These are phyloP conservation scores for Omphalea diandra DNA, from an alignment of 441 rosid genomes.

Conservation along the genomic window DNA sequence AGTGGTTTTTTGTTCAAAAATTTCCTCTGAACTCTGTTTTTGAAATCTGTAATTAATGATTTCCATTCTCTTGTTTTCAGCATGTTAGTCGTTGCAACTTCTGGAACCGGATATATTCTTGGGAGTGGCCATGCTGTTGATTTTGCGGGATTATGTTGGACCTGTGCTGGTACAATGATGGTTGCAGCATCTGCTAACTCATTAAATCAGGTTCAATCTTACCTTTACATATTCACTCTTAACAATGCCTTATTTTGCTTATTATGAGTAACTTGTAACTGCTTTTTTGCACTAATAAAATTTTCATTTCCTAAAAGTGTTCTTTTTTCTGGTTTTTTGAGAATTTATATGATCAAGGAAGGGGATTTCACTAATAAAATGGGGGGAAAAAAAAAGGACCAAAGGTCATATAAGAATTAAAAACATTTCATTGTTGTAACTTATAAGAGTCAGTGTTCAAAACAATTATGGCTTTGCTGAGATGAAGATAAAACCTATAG, in stretches of 20 bases:
- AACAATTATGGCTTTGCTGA: no score
- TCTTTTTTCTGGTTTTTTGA: background rate
- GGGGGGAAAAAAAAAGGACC: no score
- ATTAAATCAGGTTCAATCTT: constrained; percentile 66
- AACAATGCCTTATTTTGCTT: background rate
- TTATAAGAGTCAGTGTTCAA: no score
- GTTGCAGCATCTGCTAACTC: constrained; percentile 95
- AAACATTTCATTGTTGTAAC: no score
- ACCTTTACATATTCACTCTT: background rate
- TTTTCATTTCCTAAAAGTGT: background rate
- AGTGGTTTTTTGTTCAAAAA: background rate
- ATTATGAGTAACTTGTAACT: background rate
- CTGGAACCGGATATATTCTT: constrained; percentile 88
- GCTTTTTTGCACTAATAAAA: background rate
- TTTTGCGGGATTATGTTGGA: constrained; percentile 74
- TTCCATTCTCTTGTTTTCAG: constrained; percentile 29
- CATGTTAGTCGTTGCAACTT: constrained; percentile 91
- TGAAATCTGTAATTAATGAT: background rate
- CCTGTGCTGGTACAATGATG: constrained; percentile 97
- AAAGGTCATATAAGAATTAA: no score
- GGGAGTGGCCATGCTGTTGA: constrained; percentile 70
- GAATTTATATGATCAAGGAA: background rate
- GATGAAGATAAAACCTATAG: no score
- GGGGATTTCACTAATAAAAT: background rate
- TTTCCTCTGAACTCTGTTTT: background rate